Conservation (phyloP, 306 rosid genomes). For the Canavalia gladiata region DNA sequence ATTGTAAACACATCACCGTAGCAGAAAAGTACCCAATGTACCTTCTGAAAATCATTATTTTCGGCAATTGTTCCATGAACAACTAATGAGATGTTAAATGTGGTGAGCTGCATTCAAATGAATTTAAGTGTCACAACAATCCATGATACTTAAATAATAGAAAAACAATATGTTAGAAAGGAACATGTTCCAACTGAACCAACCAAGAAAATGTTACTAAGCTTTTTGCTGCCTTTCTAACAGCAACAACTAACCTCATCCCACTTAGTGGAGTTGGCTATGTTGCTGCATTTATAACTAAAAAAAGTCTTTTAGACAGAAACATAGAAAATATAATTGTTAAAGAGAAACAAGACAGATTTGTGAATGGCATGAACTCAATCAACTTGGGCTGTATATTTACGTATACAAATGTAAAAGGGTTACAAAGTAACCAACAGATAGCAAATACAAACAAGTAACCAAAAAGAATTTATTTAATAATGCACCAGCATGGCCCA, state of each 20-base stretch:
- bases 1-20: constrained; percentile 29
- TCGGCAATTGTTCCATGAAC: constrained; percentile 94
- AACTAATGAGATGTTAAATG: constrained; percentile 89
- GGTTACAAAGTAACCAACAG: constrained; percentile 1
- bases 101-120: constrained; percentile 72
- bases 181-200: constrained; percentile 27
- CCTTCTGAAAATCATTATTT: constrained; percentile 87
- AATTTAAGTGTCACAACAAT: constrained; percentile 44
- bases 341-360: not conserved
- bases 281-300: constrained; percentile 14
- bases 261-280: not conserved
- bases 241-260: constrained; percentile 18
- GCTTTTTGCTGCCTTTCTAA: constrained; percentile 4
- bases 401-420: not conserved
- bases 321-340: not conserved
- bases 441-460: not conserved
- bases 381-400: constrained; percentile 13
- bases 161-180: constrained; percentile 2
- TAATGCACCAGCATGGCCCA: not conserved
- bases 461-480: not conserved
- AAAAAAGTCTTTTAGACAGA: not conserved
- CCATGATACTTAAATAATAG: constrained; percentile 6
- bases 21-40: constrained; percentile 48
- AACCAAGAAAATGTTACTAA: constrained; percentile 27
- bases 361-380: constrained; percentile 1